Percentiles rank a stretch among this genome's conserved stretches.
Conservation (phyloP, 1,284 basidiomycete genomes). For the Phlebopus sp. region DNA sequence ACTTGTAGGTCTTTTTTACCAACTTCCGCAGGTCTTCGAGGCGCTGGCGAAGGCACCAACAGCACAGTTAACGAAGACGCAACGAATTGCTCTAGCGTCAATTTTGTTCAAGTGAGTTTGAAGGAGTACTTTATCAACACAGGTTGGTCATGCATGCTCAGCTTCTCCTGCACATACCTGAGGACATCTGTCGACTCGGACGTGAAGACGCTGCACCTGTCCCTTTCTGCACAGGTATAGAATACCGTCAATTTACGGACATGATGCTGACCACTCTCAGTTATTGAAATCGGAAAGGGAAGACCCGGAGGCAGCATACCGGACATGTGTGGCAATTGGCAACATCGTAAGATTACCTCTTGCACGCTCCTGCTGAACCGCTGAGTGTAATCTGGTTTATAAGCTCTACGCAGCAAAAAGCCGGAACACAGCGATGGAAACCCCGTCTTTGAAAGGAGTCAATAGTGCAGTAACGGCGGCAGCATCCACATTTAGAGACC, state of each 20-base stretch:
- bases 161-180: constrained; percentile 60
- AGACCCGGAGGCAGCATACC: constrained; percentile 85
- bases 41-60: constrained; percentile 50
- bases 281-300: constrained; percentile 63
- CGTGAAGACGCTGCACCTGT: constrained; percentile 38
- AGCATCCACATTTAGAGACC: constrained; percentile 50
- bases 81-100: constrained; percentile 73
- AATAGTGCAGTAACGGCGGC: constrained; percentile 40
- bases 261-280: constrained; percentile 35
- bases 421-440: constrained; percentile 35
- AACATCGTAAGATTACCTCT: constrained; percentile 65
- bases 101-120: constrained; percentile 74
- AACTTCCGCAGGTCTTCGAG: constrained; percentile 49
- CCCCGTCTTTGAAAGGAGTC: constrained; percentile 37
- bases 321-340: constrained; percentile 83
- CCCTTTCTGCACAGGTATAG: constrained; percentile 48
- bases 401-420: constrained; percentile 51
- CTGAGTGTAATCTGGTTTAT: not conserved
- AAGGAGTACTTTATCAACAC: constrained; percentile 1
- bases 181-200: constrained; percentile 37
- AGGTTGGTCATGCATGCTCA: constrained; percentile 30
- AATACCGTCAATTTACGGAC: constrained; percentile 4
- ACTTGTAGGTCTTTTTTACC: constrained; percentile 3
- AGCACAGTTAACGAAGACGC: constrained; percentile 60
- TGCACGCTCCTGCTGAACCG: not conserved